phyloP scores from a whole-genome alignment of 768 basidiomycete genomes.

The Russula sp. region DNA sequence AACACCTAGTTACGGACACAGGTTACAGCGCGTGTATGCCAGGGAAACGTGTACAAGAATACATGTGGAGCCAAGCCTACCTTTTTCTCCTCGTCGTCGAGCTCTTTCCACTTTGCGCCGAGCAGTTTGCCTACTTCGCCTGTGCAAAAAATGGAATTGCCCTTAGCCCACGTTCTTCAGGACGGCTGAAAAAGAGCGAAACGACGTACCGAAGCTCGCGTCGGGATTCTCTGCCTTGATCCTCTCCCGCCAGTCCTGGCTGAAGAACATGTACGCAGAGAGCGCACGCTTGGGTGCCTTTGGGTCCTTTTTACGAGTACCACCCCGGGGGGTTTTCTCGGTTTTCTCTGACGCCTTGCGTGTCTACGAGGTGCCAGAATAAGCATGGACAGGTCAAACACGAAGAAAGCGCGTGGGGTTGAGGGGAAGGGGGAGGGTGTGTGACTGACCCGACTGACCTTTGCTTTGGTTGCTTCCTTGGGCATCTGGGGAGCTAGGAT shows the following conservation, averaged over 20 bases:
- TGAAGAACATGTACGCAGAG: conserved; percentile 99
- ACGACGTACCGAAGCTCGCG: conserved; percentile 72
- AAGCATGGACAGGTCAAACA: conserved; percentile 11
- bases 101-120: conserved; percentile 96
- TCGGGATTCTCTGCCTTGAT: conserved; percentile 96
- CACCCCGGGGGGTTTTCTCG: conserved; percentile 44
- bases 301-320: conserved; percentile 69
- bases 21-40: conserved; percentile 9
- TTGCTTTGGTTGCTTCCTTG: conserved; percentile 66
- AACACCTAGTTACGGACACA: neutral
- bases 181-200: conserved; percentile 4
- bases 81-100: conserved; percentile 88
- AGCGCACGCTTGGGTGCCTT: conserved; percentile 88
- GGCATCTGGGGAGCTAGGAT: conserved; percentile 55
- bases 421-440: conserved; percentile 23
- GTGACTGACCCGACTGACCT: conserved; percentile 52
- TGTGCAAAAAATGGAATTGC: conserved; percentile 29
- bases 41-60: neutral
- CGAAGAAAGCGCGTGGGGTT: conserved; percentile 15
- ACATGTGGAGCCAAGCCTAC: conserved; percentile 34
- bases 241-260: conserved; percentile 90
- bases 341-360: conserved; percentile 74
- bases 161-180: conserved; percentile 14
- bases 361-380: conserved; percentile 33
- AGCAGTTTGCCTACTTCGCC: conserved; percentile 93